These are phyloP conservation scores for Amylostereum areolatum DNA, from an alignment of 1,284 basidiomycete genomes.

Conservation along the genomic window DNA sequence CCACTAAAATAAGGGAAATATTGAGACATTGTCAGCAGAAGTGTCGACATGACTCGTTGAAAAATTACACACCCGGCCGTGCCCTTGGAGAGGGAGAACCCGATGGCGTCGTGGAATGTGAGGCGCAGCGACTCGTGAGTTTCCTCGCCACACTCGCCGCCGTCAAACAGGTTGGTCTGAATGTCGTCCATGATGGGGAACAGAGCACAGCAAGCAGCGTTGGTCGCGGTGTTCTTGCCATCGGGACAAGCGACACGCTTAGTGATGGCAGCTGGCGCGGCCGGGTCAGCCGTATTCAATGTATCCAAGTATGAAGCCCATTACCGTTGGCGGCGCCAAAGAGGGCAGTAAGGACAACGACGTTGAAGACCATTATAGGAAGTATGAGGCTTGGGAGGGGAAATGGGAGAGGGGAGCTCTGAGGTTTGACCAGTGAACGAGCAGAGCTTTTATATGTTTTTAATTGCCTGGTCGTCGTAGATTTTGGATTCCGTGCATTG, in stretches of 20 bases:
- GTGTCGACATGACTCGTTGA: neutral
- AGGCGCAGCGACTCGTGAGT: neutral
- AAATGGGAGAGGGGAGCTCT: too few relatives aligned
- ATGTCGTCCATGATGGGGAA: neutral
- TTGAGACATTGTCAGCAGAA: neutral
- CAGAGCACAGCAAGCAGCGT: neutral
- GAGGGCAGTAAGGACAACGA: neutral
- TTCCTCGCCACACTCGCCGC: constrained; percentile 1
- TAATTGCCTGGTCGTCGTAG: too few relatives aligned
- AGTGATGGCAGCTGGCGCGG: neutral
- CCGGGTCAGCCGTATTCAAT: neutral
- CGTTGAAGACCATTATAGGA: neutral
- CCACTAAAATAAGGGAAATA: neutral
- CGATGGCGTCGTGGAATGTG: neutral
- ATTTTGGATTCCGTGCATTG: too few relatives aligned
- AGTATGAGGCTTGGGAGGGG: too few relatives aligned
- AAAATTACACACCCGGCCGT: neutral
- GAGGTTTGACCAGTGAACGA: too few relatives aligned
- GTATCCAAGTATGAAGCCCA: neutral
- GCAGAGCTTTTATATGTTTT: too few relatives aligned
- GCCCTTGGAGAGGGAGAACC: neutral
- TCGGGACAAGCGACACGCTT: neutral
- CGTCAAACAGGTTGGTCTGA: neutral
- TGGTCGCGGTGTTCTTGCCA: neutral
- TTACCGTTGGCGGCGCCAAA: neutral